Conservation (phyloP, 1,139 yeast species). For the Saccharomyces hybrid region DNA sequence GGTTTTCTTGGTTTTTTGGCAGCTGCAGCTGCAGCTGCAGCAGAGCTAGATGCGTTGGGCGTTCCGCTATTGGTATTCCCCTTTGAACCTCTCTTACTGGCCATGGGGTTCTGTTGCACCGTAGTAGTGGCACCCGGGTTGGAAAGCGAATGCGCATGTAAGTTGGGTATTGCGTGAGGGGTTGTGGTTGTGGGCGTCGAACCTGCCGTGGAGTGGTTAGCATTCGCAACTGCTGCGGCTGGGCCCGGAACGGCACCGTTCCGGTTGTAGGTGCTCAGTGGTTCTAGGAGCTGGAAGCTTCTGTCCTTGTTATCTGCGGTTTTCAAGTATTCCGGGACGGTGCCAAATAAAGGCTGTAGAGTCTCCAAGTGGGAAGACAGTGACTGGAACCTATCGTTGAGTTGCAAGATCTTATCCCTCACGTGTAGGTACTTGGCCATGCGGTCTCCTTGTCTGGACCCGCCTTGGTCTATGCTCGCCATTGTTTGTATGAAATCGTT, state of each 20-base stretch:
- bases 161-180: constrained; percentile 5
- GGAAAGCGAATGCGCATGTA: constrained; percentile 2
- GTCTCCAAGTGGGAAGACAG: constrained; percentile 19
- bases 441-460: not conserved
- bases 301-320: constrained; percentile 16
- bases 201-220: constrained; percentile 12
- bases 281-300: constrained; percentile 23
- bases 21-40: constrained; percentile 8
- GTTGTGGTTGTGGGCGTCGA: constrained; percentile 9
- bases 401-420: constrained; percentile 17
- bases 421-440: constrained; percentile 5
- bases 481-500: constrained; percentile 24
- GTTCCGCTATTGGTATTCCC: not conserved
- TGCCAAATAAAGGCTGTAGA: constrained; percentile 23
- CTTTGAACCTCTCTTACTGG: not conserved
- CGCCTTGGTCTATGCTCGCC: constrained; percentile 17
- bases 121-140: constrained; percentile 9
- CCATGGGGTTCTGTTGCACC: not conserved
- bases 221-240: constrained; percentile 24
- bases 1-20: constrained; percentile 27
- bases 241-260: constrained; percentile 12
- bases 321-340: constrained; percentile 18
- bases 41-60: not conserved
- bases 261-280: constrained; percentile 8
- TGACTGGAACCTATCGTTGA: constrained; percentile 18